Base-by-base conservation (phyloP, 2,329 filamentous ascomycete species). In the Hypomyces rosellus region DNA sequence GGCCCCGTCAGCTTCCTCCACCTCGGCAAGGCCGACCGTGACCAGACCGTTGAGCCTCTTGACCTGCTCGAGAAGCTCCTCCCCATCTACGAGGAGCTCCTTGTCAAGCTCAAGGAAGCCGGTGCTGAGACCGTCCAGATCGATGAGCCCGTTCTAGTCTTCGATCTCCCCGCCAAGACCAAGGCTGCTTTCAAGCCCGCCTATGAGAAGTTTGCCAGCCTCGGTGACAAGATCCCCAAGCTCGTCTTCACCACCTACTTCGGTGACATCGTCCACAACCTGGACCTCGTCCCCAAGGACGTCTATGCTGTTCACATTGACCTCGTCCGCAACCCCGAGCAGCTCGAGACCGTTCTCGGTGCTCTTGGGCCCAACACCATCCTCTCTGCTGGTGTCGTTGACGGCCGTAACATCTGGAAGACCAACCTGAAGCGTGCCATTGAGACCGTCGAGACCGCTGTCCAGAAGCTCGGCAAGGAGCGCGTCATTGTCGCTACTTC, bases 361-460 rank as follows among this genome's bases (percentile, higher is more conserved):
- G 85, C 90, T 65, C 84, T 99, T 59, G 90, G 89, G 70, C 74
- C 89, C 69, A 89, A 90, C 71, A 95, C 96, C 69, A 74, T 90
- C 62, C 85, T 99, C 60, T 99, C 93, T 60, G 87, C 85, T 59
- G 93, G 93, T 89, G 88, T 99, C 63, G 93, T 99, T 61, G 91
- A 99, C 65, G 93, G 93, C 65, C 90, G 93, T 67, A 99, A 99
- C 83, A 97, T 99, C 81, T 99, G 93, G 93, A 99, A 99, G 88
- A 96, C 90, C 76, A 95, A 97, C 85, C 87, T 96, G 78, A 88
- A 95, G 83, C 84, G 83, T 65, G 90, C 93, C 66, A 95, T 99
- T 59, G 91, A 93, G 79, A 82, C 77, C 58, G 86, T 93, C 55
- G 89, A 97, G 83, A 78, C 82, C 54, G 93, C 92, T 58, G 78